These are phyloP conservation scores for Circinella minor DNA, from an alignment of 371 early-diverging fungal genomes.

Conservation along the genomic window DNA sequence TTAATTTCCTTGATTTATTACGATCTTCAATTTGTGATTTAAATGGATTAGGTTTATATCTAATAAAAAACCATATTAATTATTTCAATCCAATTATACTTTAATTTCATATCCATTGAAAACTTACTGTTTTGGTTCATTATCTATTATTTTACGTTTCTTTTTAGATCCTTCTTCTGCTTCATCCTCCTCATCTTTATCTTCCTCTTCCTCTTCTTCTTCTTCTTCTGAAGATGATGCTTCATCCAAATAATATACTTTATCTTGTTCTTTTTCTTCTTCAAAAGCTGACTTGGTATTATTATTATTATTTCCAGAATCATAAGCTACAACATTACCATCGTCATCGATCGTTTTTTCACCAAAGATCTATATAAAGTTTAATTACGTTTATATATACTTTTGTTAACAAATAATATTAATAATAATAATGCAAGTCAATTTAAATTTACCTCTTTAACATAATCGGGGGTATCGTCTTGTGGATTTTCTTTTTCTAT, in stretches of 20 bases:
- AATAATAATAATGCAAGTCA: too few species aligned
- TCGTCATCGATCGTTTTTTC: slow-evolving; percentile 64
- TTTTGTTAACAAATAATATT: background rate
- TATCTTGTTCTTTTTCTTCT: slow-evolving; percentile 33
- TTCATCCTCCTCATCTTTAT: slow-evolving; percentile 15
- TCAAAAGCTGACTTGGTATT: background rate
- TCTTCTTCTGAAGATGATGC: slow-evolving; percentile 40
- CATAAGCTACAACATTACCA: slow-evolving; percentile 60
- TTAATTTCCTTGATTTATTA: slow-evolving; percentile 47
- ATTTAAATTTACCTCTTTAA: slow-evolving; percentile 41
- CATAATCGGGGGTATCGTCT: slow-evolving; percentile 51
- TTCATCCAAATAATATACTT: slow-evolving; percentile 36
- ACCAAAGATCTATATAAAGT: slow-evolving; percentile 55
- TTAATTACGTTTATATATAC: background rate
- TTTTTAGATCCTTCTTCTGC: slow-evolving; percentile 25
- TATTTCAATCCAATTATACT: background rate
- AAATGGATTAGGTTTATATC: slow-evolving; percentile 65
- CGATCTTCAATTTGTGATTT: slow-evolving; percentile 59
- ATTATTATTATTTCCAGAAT: slow-evolving; percentile 10
- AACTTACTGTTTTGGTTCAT: background rate
- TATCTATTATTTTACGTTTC: background rate
- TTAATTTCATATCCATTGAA: background rate
- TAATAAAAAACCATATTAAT: background rate
- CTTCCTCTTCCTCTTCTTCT: slow-evolving; percentile 30
- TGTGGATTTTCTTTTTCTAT: slow-evolving; percentile 38